Base-by-base conservation (phyloP, 345 rosid species). In the Acer campestre region DNA sequence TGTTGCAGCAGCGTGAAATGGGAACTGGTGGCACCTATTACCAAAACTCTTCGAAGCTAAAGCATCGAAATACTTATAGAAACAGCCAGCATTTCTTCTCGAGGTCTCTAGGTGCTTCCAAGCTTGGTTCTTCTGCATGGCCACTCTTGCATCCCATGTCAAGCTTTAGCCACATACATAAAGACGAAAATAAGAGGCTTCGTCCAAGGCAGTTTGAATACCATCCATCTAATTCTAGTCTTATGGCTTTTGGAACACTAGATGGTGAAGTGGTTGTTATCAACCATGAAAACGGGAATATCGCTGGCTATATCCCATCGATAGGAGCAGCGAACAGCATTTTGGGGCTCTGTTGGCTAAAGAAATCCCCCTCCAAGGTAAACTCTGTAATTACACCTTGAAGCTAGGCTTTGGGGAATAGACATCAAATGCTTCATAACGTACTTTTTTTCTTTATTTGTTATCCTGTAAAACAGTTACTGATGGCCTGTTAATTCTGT, bases 191-290 rank as follows among this genome's bases (percentile, higher is more conserved):
- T 25, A 80, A 69, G 83, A 80, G 73, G 69, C 80, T 87, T 61
- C 89, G 88, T 7, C 87, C 90, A 0, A 89, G 92, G 75, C 92
- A 87, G 81, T 89, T 89, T 58, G 92, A 87, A 77, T 89, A 87
- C 72, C 89, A 87, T 79, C 92, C 90, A 22, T 69, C 84, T 14
- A 78, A 83, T 42, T 61, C 88, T 35, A 61, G 86, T 53, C 88
- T 87, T n/a, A 84, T 87, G 92, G 88, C 76, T 63, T 86, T 86
- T 31, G 92, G 92, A 53, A 89, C 89, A 77, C 77, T 89, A 61
- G 90, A 84, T 65, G 92, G 90, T 23, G 90, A 86, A 79, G 79
- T 89, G 29, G 81, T 86, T 6, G 82, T 87, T 46, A 67, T 85
- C 71, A 89, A 87, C 77, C 86, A 84, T 68, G 92, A 89, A 67